A percentile compares a stretch with the other conserved stretches of the same genome.
phyloP scores from a whole-genome alignment of 2,329 filamentous ascomycete species.

The Paracamarosporium sp. region DNA sequence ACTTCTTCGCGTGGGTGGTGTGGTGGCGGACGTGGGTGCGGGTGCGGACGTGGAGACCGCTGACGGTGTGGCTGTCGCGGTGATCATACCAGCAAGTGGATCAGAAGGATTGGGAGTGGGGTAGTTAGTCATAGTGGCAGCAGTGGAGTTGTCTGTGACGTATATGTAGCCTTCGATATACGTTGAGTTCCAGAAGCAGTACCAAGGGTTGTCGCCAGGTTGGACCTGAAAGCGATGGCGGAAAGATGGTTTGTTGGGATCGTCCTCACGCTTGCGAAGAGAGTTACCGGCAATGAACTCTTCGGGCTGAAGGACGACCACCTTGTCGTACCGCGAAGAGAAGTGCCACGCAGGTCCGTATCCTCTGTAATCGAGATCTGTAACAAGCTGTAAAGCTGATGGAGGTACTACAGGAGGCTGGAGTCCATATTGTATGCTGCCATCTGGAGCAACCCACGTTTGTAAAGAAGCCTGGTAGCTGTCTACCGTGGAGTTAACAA shows the following conservation, averaged over 20 bases:
- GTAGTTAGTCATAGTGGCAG: constrained; percentile 37
- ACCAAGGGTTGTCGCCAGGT: constrained; percentile 70
- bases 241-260: constrained; percentile 23
- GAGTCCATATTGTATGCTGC: constrained; percentile 64
- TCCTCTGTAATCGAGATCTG: constrained; percentile 62
- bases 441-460: constrained; percentile 40
- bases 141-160: constrained; percentile 59
- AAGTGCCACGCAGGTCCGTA: constrained; percentile 71
- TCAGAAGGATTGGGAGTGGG: constrained; percentile 29
- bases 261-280: constrained; percentile 27
- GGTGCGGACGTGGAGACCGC: constrained; percentile 7
- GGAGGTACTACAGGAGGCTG: constrained; percentile 62
- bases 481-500: constrained; percentile 24
- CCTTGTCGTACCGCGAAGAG: constrained; percentile 67
- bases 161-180: constrained; percentile 73
- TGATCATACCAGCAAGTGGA: constrained; percentile 14
- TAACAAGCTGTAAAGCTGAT: constrained; percentile 60
- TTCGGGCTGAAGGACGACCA: constrained; percentile 61
- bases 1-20: not conserved
- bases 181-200: constrained; percentile 73
- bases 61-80: constrained; percentile 11
- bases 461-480: constrained; percentile 28
- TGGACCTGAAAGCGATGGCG: constrained; percentile 52
- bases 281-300: constrained; percentile 40
- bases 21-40: constrained; percentile 14